These are phyloP conservation scores for Schizonepeta tenuifolia DNA, from an alignment of 257 asterid species.

Conservation along the genomic window DNA sequence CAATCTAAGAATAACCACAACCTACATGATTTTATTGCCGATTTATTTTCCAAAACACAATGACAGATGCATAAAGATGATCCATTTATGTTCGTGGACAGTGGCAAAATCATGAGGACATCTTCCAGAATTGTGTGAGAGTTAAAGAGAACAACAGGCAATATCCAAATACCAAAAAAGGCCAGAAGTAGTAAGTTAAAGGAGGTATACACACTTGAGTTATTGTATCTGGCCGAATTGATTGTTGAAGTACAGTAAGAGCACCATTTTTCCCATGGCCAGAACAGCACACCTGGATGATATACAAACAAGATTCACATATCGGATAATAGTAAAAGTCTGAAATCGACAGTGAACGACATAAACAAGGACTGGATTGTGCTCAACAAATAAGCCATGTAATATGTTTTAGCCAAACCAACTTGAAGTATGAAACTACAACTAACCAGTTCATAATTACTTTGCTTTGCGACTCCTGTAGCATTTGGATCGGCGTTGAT, in stretches of 20 bases:
- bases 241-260: conserved; percentile 85
- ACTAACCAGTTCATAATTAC: conserved; percentile 94
- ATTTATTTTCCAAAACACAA: conserved; percentile 15
- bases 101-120: conserved; percentile 27
- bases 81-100: conserved; percentile 6
- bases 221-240: conserved; percentile 92
- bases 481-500: conserved; percentile 84
- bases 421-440: conserved; percentile 28
- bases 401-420: conserved; percentile 21
- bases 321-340: conserved; percentile 21
- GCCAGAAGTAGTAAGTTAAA: conserved; percentile 14
- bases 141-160: conserved; percentile 20
- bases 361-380: conserved; percentile 6
- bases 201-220: conserved; percentile 69
- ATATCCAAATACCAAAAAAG: not conserved
- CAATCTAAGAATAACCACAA: not conserved
- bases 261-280: conserved; percentile 99
- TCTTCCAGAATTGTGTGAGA: conserved; percentile 21
- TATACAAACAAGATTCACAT: conserved; percentile 29
- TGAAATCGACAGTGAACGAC: conserved; percentile 22
- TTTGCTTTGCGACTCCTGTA: conserved; percentile 84
- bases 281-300: conserved; percentile 89
- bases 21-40: not conserved
- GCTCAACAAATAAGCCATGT: conserved; percentile 27
- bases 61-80: not conserved